Evolutionary conservation across 306 rosid genomes (phyloP).

Genomic region (Lagenaria siceraria): DNA sequence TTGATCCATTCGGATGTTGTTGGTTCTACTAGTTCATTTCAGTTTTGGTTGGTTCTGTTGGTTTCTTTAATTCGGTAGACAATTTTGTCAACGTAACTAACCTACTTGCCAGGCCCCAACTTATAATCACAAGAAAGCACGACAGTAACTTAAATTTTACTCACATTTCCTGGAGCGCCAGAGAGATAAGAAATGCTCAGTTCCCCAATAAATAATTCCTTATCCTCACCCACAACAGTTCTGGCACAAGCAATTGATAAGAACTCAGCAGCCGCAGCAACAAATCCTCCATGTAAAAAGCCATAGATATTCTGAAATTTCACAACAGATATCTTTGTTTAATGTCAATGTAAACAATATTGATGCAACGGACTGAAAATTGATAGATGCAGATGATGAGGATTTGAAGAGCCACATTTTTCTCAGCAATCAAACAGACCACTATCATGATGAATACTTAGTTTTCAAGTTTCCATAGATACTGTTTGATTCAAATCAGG

Average conservation of each 20-base stretch:
- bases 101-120: not conserved
- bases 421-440: not conserved
- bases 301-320: conserved; percentile 22
- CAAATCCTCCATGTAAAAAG: conserved; percentile 32
- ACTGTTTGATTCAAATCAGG: not conserved
- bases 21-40: not conserved
- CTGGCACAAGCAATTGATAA: conserved; percentile 32
- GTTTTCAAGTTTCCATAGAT: not conserved
- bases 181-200: conserved; percentile 38
- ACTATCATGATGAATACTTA: not conserved
- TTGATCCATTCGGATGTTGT: not conserved
- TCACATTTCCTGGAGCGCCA: conserved; percentile 26
- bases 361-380: not conserved
- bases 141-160: not conserved
- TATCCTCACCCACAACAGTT: conserved; percentile 27
- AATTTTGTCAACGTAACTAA: not conserved
- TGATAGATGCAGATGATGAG: not conserved
- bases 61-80: not conserved
- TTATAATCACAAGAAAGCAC: not conserved
- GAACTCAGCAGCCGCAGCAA: conserved; percentile 34
- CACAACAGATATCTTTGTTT: conserved; percentile 3
- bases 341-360: not conserved
- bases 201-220: conserved; percentile 36
- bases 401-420: not conserved
- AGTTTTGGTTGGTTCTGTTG: not conserved